A percentile compares a stretch with the other conserved stretches of the same genome.
phyloP scores from a whole-genome alignment of 345 rosid genomes.

The Lepidium aucheri region DNA sequence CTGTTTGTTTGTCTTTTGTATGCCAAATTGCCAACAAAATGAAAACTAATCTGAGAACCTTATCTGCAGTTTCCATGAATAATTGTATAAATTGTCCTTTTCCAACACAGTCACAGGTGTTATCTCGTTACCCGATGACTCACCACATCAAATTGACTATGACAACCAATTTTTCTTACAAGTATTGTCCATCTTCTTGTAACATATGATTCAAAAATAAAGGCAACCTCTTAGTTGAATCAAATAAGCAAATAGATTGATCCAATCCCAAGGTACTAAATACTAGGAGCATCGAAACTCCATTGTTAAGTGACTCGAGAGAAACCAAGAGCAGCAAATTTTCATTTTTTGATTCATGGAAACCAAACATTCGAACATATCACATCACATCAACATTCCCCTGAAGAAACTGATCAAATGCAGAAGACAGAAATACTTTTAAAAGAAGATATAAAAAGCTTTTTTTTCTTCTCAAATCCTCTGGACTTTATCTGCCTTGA shows the following conservation, averaged over 20 bases:
- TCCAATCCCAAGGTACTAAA: background rate
- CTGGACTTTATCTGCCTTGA: constrained; percentile 66
- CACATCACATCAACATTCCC: constrained; percentile 16
- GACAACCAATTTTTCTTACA: background rate
- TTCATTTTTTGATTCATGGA: constrained; percentile 10
- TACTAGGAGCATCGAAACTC: background rate
- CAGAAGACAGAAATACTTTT: constrained; percentile 4
- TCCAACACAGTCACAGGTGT: constrained; percentile 8
- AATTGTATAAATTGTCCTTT: background rate
- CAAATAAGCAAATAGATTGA: constrained; percentile 2
- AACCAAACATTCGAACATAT: constrained; percentile 19
- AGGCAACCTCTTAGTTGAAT: background rate
- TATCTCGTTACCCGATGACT: background rate
- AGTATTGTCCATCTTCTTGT: background rate
- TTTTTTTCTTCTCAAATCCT: constrained; percentile 24
- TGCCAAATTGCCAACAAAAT: background rate
- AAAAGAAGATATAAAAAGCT: background rate
- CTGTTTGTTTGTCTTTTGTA: background rate
- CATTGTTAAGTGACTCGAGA: background rate
- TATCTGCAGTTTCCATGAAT: background rate
- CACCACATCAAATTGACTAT: background rate
- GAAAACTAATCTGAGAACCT: background rate
- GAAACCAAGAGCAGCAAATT: constrained; percentile 13
- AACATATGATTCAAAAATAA: background rate
- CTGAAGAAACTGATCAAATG: constrained; percentile 17